Evolutionary conservation across 495 filamentous ascomycete genomes (phyloP), one percentile per base, ranked within the genome.

Genomic region (Aspergillus nidulans): DNA sequence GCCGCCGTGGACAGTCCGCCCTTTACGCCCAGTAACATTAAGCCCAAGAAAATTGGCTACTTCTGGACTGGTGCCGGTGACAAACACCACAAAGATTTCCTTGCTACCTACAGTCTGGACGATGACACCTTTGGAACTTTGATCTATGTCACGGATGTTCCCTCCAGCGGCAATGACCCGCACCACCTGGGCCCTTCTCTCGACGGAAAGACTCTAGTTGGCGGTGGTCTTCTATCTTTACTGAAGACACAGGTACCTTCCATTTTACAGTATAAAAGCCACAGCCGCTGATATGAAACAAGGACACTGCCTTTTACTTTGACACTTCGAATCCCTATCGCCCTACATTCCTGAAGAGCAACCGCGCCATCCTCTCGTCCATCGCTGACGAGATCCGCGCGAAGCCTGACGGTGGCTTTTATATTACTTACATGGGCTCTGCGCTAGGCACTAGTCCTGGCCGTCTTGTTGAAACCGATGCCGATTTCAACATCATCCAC

Each of bases 21-120:
- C 6, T 83, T 81, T 50, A 71, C 67, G 39, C 64, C 71, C 5
- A 81, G 79, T 61, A 64, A 79, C 36, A 78, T 85, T 57, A 76
- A 77, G 67, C 82, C 82, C 36, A 85, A 85, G 79, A 85, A 85
- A 69, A 82, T 85, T 56, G 82, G 81, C 3, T 85, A 82, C 65
- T 85, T 84, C 67, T 85, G 79, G 78, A 82, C 81, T 49, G 82
- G 75, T 28, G 70, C 81, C 12, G 81, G 76, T 18, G 82, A 85
- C 62, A 84, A 84, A 60, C 51, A 73, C 45, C 81, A 85, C 66
- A 77, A 77, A 56, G 63, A 85, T 56, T 85, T 85, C 65, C 64
- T 85, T 24, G 81, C 79, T 4, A 80, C 81, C 6, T 79, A 81
- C 63, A 80, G 75, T 67, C 72, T 84, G 36, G 82, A 84, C 55